Evolutionary conservation across 495 filamentous ascomycete genomes (phyloP).

Genomic region (Cercophora samala): DNA sequence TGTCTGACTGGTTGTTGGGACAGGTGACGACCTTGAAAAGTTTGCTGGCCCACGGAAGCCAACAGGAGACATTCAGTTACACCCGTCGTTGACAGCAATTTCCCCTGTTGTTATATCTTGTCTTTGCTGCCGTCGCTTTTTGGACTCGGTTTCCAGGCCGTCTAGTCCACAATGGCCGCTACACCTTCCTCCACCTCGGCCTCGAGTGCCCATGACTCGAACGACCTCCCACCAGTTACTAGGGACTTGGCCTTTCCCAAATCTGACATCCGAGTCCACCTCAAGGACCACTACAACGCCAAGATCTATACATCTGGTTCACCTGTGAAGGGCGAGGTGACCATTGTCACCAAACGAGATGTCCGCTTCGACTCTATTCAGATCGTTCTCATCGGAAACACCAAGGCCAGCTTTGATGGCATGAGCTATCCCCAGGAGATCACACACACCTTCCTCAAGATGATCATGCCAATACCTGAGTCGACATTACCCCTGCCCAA

Average conservation of each 20-base stretch:
- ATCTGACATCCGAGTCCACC: conserved; percentile 40
- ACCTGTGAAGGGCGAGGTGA: conserved; percentile 43
- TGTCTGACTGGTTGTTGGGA: neutral
- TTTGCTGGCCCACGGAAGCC: neutral
- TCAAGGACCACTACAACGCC: conserved; percentile 45
- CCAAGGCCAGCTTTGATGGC: conserved; percentile 41
- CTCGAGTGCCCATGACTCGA: conserved; percentile 14
- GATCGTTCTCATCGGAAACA: conserved; percentile 73
- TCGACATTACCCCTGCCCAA: conserved; percentile 65
- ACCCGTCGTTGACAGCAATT: neutral
- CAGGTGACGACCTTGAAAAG: neutral
- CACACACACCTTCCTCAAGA: conserved; percentile 67
- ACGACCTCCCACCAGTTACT: conserved; percentile 6
- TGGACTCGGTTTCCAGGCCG: neutral
- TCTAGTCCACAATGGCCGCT: conserved; percentile 6
- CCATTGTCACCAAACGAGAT: conserved; percentile 59
- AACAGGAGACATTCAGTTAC: neutral
- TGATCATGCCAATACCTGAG: conserved; percentile 74
- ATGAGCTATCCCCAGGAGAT: conserved; percentile 42
- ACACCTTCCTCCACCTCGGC: conserved; percentile 6
- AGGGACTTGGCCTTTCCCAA: conserved; percentile 25
- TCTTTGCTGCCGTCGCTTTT: neutral
- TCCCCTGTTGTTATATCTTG: neutral
- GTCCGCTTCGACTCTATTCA: conserved; percentile 75
- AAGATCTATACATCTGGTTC: conserved; percentile 52